Evolutionary conservation across 2,329 filamentous ascomycete species (phyloP).

Genomic region (Scedosporium dehoogii): DNA sequence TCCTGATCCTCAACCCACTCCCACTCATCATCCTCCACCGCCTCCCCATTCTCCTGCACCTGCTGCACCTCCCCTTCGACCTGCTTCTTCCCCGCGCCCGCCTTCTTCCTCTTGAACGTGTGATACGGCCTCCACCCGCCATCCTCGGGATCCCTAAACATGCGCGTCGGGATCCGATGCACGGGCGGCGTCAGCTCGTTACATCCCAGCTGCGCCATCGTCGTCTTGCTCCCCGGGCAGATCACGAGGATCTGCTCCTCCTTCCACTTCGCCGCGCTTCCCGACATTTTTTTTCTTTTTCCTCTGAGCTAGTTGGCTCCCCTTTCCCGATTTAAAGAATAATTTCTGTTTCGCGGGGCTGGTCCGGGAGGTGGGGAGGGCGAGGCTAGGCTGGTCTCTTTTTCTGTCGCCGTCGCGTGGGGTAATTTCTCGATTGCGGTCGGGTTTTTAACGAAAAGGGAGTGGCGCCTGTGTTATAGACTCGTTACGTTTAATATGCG

Average conservation of each 20-base stretch:
- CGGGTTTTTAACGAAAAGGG: too few relatives aligned
- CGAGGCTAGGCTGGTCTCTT: too few relatives aligned
- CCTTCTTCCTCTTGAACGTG: constrained; percentile 56
- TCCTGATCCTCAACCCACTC: constrained; percentile 84
- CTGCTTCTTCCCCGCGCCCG: constrained; percentile 15
- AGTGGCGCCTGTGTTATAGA: too few relatives aligned
- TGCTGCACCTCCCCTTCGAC: constrained; percentile 24
- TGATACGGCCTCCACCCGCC: constrained; percentile 69
- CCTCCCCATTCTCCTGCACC: background rate
- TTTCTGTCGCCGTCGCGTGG: too few relatives aligned
- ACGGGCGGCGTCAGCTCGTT: constrained; percentile 86
- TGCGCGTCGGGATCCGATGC: constrained; percentile 79
- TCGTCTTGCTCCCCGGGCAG: constrained; percentile 78
- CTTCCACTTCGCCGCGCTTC: constrained; percentile 48
- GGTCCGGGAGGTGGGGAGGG: too few relatives aligned
- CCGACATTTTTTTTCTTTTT: constrained; percentile 38
- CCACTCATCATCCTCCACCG: constrained; percentile 42
- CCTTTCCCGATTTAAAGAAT: too few relatives aligned
- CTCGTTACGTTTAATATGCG: too few relatives aligned
- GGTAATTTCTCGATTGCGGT: too few relatives aligned
- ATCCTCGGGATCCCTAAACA: constrained; percentile 79
- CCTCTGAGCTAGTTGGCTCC: background rate
- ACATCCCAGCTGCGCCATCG: constrained; percentile 82
- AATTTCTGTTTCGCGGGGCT: background rate
- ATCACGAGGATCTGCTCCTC: constrained; percentile 61